These are phyloP conservation scores for Microcyclospora pomicola DNA, from an alignment of 2,329 filamentous ascomycete genomes.

Conservation along the genomic window DNA sequence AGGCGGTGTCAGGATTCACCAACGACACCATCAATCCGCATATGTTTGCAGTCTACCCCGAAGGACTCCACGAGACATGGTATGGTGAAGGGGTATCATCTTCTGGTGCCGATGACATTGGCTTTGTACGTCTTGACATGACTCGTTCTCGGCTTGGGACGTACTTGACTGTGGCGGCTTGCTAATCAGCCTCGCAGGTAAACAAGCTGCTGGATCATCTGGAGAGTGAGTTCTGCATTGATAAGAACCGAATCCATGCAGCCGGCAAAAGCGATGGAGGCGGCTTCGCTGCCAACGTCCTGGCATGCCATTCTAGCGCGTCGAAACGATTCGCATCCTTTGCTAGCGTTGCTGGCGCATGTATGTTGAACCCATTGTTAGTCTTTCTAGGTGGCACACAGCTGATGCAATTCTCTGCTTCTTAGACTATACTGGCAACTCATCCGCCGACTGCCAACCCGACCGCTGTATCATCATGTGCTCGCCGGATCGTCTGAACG, in stretches of 20 bases:
- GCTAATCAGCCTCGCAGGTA: too few relatives aligned
- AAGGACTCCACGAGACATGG: slow-evolving; percentile 26
- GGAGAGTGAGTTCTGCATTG: slow-evolving; percentile 28
- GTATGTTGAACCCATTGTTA: slow-evolving; percentile 5
- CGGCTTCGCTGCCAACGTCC: slow-evolving; percentile 30
- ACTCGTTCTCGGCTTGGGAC: too few relatives aligned
- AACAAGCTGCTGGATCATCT: too few relatives aligned
- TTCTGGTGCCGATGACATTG: slow-evolving; percentile 30
- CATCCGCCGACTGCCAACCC: slow-evolving; percentile 6
- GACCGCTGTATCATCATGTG: slow-evolving; percentile 12
- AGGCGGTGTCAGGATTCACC: slow-evolving; percentile 31
- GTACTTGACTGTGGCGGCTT: too few relatives aligned
- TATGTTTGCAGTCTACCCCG: slow-evolving; percentile 32
- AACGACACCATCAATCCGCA: slow-evolving; percentile 31
- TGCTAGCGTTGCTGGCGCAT: slow-evolving; percentile 33
- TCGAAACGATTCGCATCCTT: slow-evolving; percentile 36
- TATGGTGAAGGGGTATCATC: slow-evolving; percentile 29
- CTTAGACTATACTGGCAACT: slow-evolving; percentile 4
- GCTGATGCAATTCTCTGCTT: background rate
- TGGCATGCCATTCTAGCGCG: slow-evolving; percentile 32
- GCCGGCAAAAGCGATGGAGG: slow-evolving; percentile 42
- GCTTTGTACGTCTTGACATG: slow-evolving; percentile 27
- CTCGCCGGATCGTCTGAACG: slow-evolving; percentile 10
- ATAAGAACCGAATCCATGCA: slow-evolving; percentile 29
- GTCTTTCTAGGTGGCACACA: background rate